These are phyloP conservation scores for Paecilomyces niveus DNA, from an alignment of 2,329 filamentous ascomycete genomes.

Conservation along the genomic window DNA sequence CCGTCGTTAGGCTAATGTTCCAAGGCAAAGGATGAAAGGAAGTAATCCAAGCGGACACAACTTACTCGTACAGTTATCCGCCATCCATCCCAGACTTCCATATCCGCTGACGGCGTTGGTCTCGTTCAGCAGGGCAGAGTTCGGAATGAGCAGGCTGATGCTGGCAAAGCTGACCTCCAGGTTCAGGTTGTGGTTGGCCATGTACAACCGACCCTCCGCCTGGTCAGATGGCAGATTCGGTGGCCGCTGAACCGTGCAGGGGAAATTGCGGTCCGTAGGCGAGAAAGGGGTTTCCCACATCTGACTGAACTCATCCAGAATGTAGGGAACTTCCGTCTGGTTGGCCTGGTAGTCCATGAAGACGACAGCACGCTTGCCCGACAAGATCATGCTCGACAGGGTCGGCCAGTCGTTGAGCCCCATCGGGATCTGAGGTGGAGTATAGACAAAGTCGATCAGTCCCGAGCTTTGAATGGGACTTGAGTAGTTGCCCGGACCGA, in stretches of 20 bases:
- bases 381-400: slow-evolving; percentile 66
- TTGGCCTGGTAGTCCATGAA: slow-evolving; percentile 83
- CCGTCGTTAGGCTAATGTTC: slow-evolving; percentile 9
- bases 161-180: slow-evolving; percentile 63
- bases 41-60: not conserved
- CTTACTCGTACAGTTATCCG: slow-evolving; percentile 53
- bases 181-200: slow-evolving; percentile 90
- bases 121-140: slow-evolving; percentile 59
- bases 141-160: slow-evolving; percentile 61
- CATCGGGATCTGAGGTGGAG: slow-evolving; percentile 65
- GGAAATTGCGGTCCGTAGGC: slow-evolving; percentile 60
- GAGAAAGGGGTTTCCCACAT: slow-evolving; percentile 91
- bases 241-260: slow-evolving; percentile 71
- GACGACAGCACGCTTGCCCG: slow-evolving; percentile 64
- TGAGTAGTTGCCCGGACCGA: slow-evolving; percentile 57
- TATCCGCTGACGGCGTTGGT: slow-evolving; percentile 62
- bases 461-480: slow-evolving; percentile 64
- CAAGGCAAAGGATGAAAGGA: not conserved
- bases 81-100: slow-evolving; percentile 60
- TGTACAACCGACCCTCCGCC: slow-evolving; percentile 60
- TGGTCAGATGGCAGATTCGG: slow-evolving; percentile 53
- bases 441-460: slow-evolving; percentile 65
- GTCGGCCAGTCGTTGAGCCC: slow-evolving; percentile 73
- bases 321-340: slow-evolving; percentile 70
- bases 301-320: slow-evolving; percentile 80